These are phyloP conservation scores for Cystobasidium sp. DNA, from an alignment of 1,284 basidiomycete species.

Conservation along the genomic window DNA sequence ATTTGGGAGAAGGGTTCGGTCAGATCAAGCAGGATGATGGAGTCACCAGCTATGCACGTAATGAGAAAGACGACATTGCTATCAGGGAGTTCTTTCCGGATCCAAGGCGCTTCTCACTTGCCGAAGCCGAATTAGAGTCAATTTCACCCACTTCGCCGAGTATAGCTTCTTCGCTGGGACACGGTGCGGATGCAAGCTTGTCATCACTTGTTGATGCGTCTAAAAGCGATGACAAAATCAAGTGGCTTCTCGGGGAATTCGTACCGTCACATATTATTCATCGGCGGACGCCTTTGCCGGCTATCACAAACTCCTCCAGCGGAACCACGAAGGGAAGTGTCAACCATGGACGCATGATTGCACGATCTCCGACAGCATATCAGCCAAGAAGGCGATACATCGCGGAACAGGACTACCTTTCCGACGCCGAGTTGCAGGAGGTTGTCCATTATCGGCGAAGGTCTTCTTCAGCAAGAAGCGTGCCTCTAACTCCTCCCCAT, in stretches of 20 bases:
- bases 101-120: slow-evolving; percentile 3
- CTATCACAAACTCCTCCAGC: neutral
- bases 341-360: neutral
- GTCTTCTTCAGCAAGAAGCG: neutral
- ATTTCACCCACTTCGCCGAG: neutral
- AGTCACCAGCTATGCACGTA: slow-evolving; percentile 19
- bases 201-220: neutral
- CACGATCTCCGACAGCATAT: slow-evolving; percentile 4
- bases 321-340: neutral
- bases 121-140: neutral
- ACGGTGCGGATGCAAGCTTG: neutral
- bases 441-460: neutral
- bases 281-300: slow-evolving; percentile 1
- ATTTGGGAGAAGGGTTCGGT: slow-evolving; percentile 19
- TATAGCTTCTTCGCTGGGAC: neutral
- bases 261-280: slow-evolving; percentile 14
- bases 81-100: slow-evolving; percentile 22
- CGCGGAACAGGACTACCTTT: neutral
- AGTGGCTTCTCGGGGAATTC: slow-evolving; percentile 32
- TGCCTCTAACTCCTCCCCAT: slow-evolving; percentile 9
- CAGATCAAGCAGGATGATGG: slow-evolving; percentile 5
- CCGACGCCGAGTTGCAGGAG: slow-evolving; percentile 10
- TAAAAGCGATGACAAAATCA: slow-evolving; percentile 33
- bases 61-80: slow-evolving; percentile 14
- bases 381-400: neutral